phyloP scores from a whole-genome alignment of 1,284 basidiomycete genomes.

The Rhizopogon parksii region DNA sequence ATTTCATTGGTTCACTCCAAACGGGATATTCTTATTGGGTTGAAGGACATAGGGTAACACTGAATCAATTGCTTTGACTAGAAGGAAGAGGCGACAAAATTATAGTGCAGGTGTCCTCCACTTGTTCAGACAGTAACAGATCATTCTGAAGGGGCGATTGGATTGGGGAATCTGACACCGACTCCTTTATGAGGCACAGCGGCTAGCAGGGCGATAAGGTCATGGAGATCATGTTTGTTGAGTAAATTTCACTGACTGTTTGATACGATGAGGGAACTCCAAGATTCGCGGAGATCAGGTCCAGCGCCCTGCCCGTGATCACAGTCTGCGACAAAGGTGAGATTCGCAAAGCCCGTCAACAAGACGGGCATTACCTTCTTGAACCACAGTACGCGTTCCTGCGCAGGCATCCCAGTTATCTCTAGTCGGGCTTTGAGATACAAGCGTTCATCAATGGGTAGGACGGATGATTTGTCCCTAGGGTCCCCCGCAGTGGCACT shows the following conservation, averaged over 20 bases:
- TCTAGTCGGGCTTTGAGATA: conserved; percentile 42
- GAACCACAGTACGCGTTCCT: conserved; percentile 54
- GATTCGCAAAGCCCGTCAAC: not conserved
- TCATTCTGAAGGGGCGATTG: conserved; percentile 34
- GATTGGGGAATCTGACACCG: conserved; percentile 15
- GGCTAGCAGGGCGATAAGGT: conserved; percentile 20
- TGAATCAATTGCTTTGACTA: not conserved
- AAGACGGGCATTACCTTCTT: conserved; percentile 39
- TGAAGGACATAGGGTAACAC: not conserved
- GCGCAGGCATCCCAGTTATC: conserved; percentile 17
- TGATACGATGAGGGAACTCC: conserved; percentile 22
- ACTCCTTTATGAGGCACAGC: conserved; percentile 25
- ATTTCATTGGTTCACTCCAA: conserved; percentile 5
- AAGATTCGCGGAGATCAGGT: conserved; percentile 35
- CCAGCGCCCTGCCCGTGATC: conserved; percentile 42
- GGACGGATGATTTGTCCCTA: conserved; percentile 39
- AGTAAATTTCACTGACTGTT: conserved; percentile 15
- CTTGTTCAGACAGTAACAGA: conserved; percentile 31
- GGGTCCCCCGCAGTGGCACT: conserved; percentile 56
- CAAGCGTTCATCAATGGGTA: conserved; percentile 48
- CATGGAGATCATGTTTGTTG: not conserved
- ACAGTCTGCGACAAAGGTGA: conserved; percentile 29
- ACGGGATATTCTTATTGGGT: conserved; percentile 10
- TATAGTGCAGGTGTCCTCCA: conserved; percentile 38
- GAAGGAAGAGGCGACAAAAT: conserved; percentile 12